These are phyloP conservation scores for Pittosporum tobira DNA, from an alignment of 129 eudicot genomes.

Conservation along the genomic window DNA sequence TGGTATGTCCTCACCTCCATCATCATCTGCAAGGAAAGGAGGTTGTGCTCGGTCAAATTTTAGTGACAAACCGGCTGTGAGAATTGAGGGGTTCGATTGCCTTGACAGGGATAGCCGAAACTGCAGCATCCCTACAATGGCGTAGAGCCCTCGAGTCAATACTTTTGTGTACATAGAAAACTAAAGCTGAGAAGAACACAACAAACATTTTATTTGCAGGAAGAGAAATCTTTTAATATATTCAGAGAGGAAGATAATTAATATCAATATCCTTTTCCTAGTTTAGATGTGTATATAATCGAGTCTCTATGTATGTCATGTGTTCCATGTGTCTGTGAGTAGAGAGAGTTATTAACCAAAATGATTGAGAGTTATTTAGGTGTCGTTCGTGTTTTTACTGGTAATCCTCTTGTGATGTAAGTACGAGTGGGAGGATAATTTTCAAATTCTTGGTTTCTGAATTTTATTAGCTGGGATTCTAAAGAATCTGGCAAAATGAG, in stretches of 20 bases:
- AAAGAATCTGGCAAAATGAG: constrained; percentile 31
- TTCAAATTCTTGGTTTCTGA: constrained; percentile 16
- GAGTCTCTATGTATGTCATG: constrained; percentile 14
- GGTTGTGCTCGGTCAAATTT: constrained; percentile 68
- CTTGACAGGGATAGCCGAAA: constrained; percentile 77
- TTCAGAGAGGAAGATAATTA: constrained; percentile 32
- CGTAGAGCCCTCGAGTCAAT: constrained; percentile 29
- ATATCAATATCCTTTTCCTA: constrained; percentile 27
- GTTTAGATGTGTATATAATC: constrained; percentile 27
- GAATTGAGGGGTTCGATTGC: constrained; percentile 95
- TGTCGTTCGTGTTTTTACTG: constrained; percentile 7
- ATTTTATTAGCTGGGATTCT: constrained; percentile 30
- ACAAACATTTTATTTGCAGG: constrained; percentile 7
- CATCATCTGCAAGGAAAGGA: constrained; percentile 54
- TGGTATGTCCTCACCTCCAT: constrained; percentile 37
- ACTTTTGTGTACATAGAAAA: constrained; percentile 26
- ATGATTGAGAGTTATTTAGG: constrained; percentile 12
- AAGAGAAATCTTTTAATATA: constrained; percentile 36
- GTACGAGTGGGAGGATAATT: constrained; percentile 28
- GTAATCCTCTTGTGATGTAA: constrained; percentile 39
- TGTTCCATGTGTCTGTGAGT: constrained; percentile 16
- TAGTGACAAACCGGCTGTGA: constrained; percentile 86
- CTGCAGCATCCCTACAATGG: constrained; percentile 94
- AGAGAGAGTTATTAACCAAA: constrained; percentile 20
- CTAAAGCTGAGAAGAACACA: constrained; percentile 7